These are phyloP conservation scores for Ceratobasidium sp. DNA, from an alignment of 1,284 basidiomycete genomes.

Conservation along the genomic window DNA sequence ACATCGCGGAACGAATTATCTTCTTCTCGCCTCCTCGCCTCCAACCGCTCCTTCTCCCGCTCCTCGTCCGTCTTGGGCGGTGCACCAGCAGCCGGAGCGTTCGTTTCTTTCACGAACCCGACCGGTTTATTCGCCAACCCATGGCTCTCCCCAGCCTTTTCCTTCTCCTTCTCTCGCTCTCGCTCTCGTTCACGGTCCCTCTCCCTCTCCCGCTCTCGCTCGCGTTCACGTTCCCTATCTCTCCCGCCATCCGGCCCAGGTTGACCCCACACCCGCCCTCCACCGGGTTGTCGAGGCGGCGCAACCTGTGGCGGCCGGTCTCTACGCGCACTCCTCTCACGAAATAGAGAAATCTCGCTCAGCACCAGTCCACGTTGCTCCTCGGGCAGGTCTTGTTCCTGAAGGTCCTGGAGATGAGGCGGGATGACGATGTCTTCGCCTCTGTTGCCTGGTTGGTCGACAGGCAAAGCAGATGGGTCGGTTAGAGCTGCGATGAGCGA, in stretches of 20 bases:
- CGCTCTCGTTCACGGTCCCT: conserved; percentile 69
- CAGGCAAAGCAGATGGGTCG: conserved; percentile 69
- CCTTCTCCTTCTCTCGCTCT: conserved; percentile 82
- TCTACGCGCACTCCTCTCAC: conserved; percentile 86
- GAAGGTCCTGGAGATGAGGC: conserved; percentile 93
- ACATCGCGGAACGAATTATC: conserved; percentile 88
- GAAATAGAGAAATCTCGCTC: conserved; percentile 94
- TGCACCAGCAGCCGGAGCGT: conserved; percentile 51
- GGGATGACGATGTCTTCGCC: conserved; percentile 73
- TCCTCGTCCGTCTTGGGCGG: conserved; percentile 85
- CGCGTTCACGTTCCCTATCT: conserved; percentile 78
- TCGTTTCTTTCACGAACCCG: conserved; percentile 80
- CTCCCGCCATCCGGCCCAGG: conserved; percentile 60
- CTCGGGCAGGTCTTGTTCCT: conserved; percentile 96
- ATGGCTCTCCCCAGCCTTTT: conserved; percentile 69
- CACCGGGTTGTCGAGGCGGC: conserved; percentile 57
- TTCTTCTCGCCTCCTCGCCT: conserved; percentile 79
- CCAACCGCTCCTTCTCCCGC: conserved; percentile 81
- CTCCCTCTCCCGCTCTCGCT: conserved; percentile 69
- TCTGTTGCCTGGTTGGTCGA: conserved; percentile 76
- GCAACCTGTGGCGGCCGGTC: conserved; percentile 72
- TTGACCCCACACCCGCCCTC: conserved; percentile 46
- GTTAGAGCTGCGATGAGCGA: conserved; percentile 56
- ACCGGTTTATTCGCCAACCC: conserved; percentile 78
- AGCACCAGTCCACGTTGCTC: conserved; percentile 93